Conservation (phyloP, 1,284 basidiomycete genomes). For the Papiliotrema laurentii region DNA sequence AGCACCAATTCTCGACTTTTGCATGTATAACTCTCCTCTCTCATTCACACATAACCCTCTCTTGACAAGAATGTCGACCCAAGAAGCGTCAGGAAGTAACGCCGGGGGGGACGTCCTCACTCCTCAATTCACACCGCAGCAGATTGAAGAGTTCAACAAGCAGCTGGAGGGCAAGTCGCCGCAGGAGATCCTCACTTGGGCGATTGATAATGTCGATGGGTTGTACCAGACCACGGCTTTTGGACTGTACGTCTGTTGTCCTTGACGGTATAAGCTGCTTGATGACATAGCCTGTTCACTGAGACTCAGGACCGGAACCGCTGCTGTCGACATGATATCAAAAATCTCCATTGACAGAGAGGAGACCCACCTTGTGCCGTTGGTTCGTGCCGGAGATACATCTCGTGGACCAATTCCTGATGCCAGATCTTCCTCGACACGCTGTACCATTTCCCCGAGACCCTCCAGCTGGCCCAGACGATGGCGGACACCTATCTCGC, state of each 20-base stretch:
- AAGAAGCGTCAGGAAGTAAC: too few species aligned
- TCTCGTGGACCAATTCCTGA: background rate
- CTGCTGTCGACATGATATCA: constrained; percentile 86
- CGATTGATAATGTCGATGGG: constrained; percentile 61
- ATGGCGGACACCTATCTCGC: constrained; percentile 72
- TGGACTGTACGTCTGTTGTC: constrained; percentile 60
- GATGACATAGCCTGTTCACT: background rate
- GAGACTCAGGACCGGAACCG: constrained; percentile 64
- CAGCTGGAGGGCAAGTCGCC: constrained; percentile 67
- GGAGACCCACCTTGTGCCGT: constrained; percentile 49
- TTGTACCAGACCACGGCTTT: constrained; percentile 91
- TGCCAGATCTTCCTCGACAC: constrained; percentile 84
- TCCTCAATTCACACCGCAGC: constrained; percentile 61
- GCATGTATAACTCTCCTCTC: too few species aligned
- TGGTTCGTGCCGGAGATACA: constrained; percentile 33
- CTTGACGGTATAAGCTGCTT: background rate
- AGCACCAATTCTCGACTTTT: too few species aligned
- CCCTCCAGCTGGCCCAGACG: constrained; percentile 76
- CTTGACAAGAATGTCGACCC: too few species aligned
- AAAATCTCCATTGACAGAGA: constrained; percentile 56
- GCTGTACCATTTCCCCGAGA: constrained; percentile 92
- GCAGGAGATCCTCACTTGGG: constrained; percentile 79
- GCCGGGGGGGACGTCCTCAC: constrained; percentile 18
- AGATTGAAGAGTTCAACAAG: constrained; percentile 66
- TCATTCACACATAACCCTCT: too few species aligned